These are phyloP conservation scores for Cyberlindnera xylosilytica DNA, from an alignment of 805 yeast genomes.

Conservation along the genomic window DNA sequence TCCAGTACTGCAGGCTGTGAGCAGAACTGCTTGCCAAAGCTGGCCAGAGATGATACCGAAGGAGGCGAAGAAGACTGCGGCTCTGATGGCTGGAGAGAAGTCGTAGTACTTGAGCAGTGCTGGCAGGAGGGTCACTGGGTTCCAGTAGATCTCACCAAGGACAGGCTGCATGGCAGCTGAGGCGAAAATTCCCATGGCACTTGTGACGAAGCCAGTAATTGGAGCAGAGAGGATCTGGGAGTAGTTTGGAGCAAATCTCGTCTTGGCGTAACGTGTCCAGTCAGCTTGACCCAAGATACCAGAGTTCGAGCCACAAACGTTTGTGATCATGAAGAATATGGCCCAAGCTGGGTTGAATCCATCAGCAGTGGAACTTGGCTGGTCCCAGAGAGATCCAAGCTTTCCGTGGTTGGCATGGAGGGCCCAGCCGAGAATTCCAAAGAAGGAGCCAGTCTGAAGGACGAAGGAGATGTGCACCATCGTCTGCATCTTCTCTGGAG, in stretches of 20 bases:
- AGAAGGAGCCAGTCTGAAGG: conserved; percentile 28
- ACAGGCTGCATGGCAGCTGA: conserved; percentile 30
- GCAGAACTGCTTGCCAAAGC: conserved; percentile 29
- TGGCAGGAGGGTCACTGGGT: conserved; percentile 26
- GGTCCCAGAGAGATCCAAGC: conserved; percentile 21
- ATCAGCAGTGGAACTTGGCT: conserved; percentile 18
- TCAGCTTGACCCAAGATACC: conserved; percentile 34
- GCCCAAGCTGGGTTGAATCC: conserved; percentile 29
- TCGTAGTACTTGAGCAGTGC: conserved; percentile 18
- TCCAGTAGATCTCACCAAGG: conserved; percentile 30
- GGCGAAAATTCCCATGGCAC: conserved; percentile 30
- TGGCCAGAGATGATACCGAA: conserved; percentile 30
- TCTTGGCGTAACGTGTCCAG: conserved; percentile 31
- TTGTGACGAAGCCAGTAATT: conserved; percentile 29
- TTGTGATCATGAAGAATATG: conserved; percentile 23
- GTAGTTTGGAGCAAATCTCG: conserved; percentile 23
- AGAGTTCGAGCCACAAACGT: conserved; percentile 26
- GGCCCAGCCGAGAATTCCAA: conserved; percentile 31
- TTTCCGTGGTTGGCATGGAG: conserved; percentile 29
- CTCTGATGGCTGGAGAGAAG: conserved; percentile 27
- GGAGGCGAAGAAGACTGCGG: conserved; percentile 31
- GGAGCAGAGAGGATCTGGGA: conserved; percentile 29
- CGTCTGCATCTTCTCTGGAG: conserved; percentile 31
- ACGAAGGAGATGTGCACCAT: conserved; percentile 26
- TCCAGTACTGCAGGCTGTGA: conserved; percentile 25